These are phyloP conservation scores for Miscanthus sacchariflorus DNA, from an alignment of 202 grass and related monocot genomes.

Conservation along the genomic window DNA sequence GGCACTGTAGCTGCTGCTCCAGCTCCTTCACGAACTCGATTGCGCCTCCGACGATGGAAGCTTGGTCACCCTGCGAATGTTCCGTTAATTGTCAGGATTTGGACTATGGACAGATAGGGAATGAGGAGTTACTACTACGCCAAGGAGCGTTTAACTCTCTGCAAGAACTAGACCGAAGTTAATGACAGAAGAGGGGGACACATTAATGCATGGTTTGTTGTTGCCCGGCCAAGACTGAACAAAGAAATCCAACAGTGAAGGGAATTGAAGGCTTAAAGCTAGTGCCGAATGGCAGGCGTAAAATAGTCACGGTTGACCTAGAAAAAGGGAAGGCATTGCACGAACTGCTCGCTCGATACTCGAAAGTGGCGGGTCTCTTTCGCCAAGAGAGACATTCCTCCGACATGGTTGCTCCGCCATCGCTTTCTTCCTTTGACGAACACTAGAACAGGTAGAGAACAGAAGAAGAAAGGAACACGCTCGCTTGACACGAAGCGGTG, in stretches of 20 bases:
- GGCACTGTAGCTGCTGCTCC: conserved; percentile 88
- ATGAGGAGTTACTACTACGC: too few relatives aligned
- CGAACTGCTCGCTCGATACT: background rate
- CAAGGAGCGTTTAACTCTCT: conserved; percentile 26
- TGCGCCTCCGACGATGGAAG: conserved; percentile 91
- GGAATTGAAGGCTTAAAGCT: background rate
- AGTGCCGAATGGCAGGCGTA: background rate
- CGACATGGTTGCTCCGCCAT: conserved; percentile 40
- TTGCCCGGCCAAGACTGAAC: conserved; percentile 32
- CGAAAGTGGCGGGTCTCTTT: conserved; percentile 38
- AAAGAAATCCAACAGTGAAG: conserved; percentile 31
- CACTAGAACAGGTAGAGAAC: background rate
- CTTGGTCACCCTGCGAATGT: conserved; percentile 83
- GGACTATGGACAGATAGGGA: background rate
- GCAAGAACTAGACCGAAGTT: background rate
- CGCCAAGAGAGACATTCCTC: conserved; percentile 19
- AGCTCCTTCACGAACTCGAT: conserved; percentile 98
- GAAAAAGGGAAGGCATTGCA: background rate
- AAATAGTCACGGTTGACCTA: conserved; percentile 27
- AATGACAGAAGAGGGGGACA: conserved; percentile 47
- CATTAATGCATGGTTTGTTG: conserved; percentile 47
- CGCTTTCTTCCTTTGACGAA: conserved; percentile 49
- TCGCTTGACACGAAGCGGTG: conserved; percentile 30
- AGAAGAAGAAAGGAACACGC: background rate
- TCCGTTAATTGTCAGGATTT: conserved; percentile 34